Evolutionary conservation across 108 stramenopile species (phyloP), one percentile per base, ranked within the genome.

Genomic region (Pseudonitzschia multiseries): DNA sequence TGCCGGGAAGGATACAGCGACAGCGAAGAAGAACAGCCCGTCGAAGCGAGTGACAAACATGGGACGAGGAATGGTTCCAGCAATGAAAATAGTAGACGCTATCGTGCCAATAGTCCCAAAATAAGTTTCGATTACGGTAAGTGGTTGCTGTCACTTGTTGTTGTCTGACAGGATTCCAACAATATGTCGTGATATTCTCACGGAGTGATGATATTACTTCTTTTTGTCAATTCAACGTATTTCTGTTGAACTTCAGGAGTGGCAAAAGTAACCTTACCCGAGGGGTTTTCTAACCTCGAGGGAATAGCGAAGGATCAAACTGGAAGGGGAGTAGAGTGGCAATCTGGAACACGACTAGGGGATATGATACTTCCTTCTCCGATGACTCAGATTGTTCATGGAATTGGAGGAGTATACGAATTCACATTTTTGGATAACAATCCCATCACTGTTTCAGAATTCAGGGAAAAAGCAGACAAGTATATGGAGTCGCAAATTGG

Each of bases 371-470:
- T 95, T 10, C 80, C 82, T 32, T 74, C 79, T 52, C 94, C 94
- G 26, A 95, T 95, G 69, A 83, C 85, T 57, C 94, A 95, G 71
- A 50, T 75, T 46, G 68, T 90, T 4, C 72, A 86, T 61, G 94
- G 94, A 29, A 89, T 92, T 59, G 90, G 92, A 6, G 94, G 94
- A 4, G 87, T 95, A 13, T 95, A 92, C 71, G 89, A 95, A 56
- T 94, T 84, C 61, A 91, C 89, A 1, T 84, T 95, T 51, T 52
- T 91, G 60, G 90, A 91, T 50, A 70, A 81, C 20, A 78, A 83
- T 29, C 60, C 86, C 9, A 77, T 89, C 2, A 74, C 84, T 14
- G 83, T 89, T 20, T 53, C 82, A 5, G 85, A 89, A 20, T 95
- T 93, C 77, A 69, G 94, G 62, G 82, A 78, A 24, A 76, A 80